phyloP scores from a whole-genome alignment of 106 monocot genomes.

The Gastrodia elata region DNA sequence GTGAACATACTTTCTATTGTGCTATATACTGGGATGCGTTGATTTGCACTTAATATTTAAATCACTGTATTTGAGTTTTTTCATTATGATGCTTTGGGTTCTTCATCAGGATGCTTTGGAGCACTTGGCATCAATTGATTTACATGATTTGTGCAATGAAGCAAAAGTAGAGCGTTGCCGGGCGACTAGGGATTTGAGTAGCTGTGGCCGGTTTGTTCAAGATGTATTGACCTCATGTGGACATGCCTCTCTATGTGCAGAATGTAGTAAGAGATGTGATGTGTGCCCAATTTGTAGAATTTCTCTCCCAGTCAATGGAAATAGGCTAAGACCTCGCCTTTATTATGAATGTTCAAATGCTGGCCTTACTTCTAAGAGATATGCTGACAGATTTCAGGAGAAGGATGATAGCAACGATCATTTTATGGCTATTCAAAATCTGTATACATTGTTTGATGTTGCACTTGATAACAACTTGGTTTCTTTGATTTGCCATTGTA shows the following conservation, averaged over 20 bases:
- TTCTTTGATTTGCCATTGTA: slow-evolving; percentile 92
- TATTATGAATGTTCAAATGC: slow-evolving; percentile 77
- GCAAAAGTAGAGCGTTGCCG: slow-evolving; percentile 83
- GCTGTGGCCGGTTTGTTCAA: slow-evolving; percentile 79
- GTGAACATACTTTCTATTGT: neutral
- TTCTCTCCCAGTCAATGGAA: slow-evolving; percentile 36
- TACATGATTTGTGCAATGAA: slow-evolving; percentile 64
- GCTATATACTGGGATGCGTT: neutral
- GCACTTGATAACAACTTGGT: slow-evolving; percentile 77
- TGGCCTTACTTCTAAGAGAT: slow-evolving; percentile 56
- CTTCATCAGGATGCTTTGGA: slow-evolving; percentile 38
- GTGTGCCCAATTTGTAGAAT: slow-evolving; percentile 78
- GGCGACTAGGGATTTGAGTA: slow-evolving; percentile 80
- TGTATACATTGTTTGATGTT: slow-evolving; percentile 90
- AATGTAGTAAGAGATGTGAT: slow-evolving; percentile 85
- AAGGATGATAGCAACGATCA: slow-evolving; percentile 39
- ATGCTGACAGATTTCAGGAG: slow-evolving; percentile 63
- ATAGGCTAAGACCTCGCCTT: slow-evolving; percentile 53
- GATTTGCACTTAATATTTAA: neutral
- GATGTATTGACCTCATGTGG: slow-evolving; percentile 73
- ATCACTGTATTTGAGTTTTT: neutral
- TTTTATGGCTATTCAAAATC: slow-evolving; percentile 41
- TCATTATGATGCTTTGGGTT: neutral
- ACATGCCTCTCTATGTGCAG: slow-evolving; percentile 84
- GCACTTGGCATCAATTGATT: slow-evolving; percentile 73